phyloP scores from a whole-genome alignment of 2,329 filamentous ascomycete genomes.

The Orbilia blumenaviensis region DNA sequence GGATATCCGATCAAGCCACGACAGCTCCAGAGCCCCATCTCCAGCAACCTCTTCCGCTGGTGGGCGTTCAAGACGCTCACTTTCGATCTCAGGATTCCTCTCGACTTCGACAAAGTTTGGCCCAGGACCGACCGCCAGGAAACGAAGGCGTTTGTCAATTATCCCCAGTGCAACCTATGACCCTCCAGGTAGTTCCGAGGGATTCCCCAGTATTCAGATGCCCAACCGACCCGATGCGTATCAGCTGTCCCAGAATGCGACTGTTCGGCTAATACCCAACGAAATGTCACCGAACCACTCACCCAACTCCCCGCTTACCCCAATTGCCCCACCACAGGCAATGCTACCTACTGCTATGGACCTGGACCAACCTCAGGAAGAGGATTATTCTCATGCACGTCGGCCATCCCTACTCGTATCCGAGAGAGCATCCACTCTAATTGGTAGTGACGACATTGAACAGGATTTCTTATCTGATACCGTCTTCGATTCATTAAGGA shows the following conservation, averaged over 20 bases:
- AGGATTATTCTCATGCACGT: conserved; percentile 53
- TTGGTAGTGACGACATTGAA: conserved; percentile 58
- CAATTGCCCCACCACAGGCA: conserved; percentile 35
- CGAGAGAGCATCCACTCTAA: conserved; percentile 58
- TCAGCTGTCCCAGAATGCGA: conserved; percentile 29
- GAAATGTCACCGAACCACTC: conserved; percentile 36
- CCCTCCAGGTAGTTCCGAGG: conserved; percentile 44
- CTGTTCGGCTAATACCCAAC: conserved; percentile 45
- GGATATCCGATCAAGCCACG: conserved; percentile 39
- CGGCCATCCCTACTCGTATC: conserved; percentile 55
- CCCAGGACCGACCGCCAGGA: conserved; percentile 41
- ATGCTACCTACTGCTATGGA: conserved; percentile 42
- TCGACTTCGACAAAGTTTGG: conserved; percentile 49
- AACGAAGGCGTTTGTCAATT: conserved; percentile 51
- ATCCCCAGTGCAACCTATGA: conserved; percentile 50
- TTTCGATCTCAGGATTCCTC: conserved; percentile 49
- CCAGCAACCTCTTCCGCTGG: conserved; percentile 42
- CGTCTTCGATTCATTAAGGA: conserved; percentile 58
- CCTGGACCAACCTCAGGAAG: conserved; percentile 52
- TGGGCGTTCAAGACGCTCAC: conserved; percentile 38
- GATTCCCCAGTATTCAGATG: conserved; percentile 28
- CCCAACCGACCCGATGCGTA: conserved; percentile 14
- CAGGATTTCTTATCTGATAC: conserved; percentile 58
- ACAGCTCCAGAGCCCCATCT: conserved; percentile 39
- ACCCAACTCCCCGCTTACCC: conserved; percentile 39